Evolutionary conservation across 1,284 basidiomycete species (phyloP).

Genomic region (Phaffia rhodozyma): DNA sequence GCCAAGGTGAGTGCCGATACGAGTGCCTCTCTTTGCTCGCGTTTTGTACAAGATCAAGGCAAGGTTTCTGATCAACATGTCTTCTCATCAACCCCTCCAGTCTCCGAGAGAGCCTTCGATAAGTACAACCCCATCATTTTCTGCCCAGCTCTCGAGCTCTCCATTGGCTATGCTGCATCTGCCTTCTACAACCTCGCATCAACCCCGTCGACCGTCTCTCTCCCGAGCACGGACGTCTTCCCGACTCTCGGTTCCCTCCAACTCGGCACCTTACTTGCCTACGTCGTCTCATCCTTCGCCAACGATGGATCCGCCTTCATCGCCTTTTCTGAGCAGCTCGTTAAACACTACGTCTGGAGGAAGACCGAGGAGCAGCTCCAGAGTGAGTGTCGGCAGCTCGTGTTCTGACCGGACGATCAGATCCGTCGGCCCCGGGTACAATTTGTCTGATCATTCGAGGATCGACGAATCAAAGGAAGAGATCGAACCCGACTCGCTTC

Average conservation of each 20-base stretch:
- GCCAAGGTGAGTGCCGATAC: background rate
- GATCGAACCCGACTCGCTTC: background rate
- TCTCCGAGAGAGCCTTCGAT: too few species aligned
- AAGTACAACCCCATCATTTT: background rate
- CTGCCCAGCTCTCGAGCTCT: background rate
- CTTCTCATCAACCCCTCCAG: background rate
- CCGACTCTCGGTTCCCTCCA: background rate
- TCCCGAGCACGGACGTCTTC: slow-evolving; percentile 11
- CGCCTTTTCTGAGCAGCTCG: background rate
- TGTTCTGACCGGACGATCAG: background rate
- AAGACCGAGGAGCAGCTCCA: slow-evolving; percentile 2
- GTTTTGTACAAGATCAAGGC: background rate
- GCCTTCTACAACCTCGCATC: background rate
- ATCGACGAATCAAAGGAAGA: slow-evolving; percentile 8
- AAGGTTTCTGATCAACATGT: background rate
- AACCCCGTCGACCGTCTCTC: slow-evolving; percentile 12
- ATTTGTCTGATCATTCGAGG: too few species aligned
- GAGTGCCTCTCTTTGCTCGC: background rate
- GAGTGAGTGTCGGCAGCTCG: background rate
- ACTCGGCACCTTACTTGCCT: too few species aligned
- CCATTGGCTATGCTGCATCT: background rate
- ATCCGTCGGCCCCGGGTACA: too few species aligned
- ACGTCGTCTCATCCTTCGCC: background rate
- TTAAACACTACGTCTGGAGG: background rate
- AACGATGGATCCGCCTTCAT: background rate